Percentiles rank a stretch among this genome's conserved stretches.
Conservation (phyloP, 2,329 filamentous ascomycete species). For the Thermothelomyces thermophilus region DNA sequence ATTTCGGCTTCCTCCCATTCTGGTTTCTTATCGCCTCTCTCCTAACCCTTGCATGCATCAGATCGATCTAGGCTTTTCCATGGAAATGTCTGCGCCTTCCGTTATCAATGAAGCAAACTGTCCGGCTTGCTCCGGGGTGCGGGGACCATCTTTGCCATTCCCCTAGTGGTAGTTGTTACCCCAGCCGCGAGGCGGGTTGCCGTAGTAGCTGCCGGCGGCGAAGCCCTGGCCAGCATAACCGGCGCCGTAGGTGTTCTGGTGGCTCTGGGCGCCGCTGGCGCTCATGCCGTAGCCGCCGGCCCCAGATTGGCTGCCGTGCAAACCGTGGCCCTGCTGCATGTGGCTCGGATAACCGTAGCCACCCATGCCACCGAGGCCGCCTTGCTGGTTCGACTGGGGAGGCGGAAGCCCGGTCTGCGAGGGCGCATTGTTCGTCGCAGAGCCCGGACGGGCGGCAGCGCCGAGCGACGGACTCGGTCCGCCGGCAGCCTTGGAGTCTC, state of each 20-base stretch:
- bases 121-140: neutral
- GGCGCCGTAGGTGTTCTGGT: constrained; percentile 47
- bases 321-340: constrained; percentile 39
- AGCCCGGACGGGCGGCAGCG: constrained; percentile 51
- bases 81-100: too few relatives aligned
- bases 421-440: constrained; percentile 48
- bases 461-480: constrained; percentile 52
- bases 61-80: neutral
- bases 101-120: too few relatives aligned
- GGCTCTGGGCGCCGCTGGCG: constrained; percentile 43
- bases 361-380: constrained; percentile 34
- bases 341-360: constrained; percentile 53
- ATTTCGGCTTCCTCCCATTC: neutral
- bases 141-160: neutral
- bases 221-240: constrained; percentile 45
- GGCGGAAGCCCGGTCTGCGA: constrained; percentile 50
- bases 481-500: constrained; percentile 46
- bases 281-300: constrained; percentile 48
- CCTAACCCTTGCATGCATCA: neutral
- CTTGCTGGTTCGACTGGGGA: constrained; percentile 46
- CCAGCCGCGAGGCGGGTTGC: constrained; percentile 48
- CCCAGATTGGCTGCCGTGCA: constrained; percentile 44
- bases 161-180: constrained; percentile 48
- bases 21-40: neutral
- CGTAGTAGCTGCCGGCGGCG: constrained; percentile 41